phyloP scores from a whole-genome alignment of 768 basidiomycete genomes.

The Chalciporus chontae region DNA sequence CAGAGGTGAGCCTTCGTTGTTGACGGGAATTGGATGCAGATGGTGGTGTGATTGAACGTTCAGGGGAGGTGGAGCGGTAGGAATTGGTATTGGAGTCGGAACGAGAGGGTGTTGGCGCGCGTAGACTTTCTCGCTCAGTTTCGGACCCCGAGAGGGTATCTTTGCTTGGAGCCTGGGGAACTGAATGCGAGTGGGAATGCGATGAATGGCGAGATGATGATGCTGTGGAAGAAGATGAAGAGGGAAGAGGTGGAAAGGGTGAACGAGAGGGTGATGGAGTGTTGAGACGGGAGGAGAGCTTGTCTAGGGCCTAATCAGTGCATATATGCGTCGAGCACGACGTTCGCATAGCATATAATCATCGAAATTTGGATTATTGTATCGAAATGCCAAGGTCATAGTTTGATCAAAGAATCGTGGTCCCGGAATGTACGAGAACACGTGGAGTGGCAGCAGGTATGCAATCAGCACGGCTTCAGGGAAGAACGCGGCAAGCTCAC shows the following conservation, averaged over 20 bases:
- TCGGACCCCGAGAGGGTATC: constrained; percentile 69
- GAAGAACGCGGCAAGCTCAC: constrained; percentile 40
- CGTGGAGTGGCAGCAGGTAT: constrained; percentile 29
- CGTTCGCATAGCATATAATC: constrained; percentile 20
- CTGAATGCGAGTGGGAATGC: constrained; percentile 28
- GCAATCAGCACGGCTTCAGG: constrained; percentile 22
- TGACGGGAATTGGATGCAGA: constrained; percentile 19
- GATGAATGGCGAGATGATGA: constrained; percentile 36
- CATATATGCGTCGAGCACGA: constrained; percentile 1
- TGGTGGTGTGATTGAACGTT: constrained; percentile 37
- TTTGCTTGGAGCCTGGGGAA: constrained; percentile 25
- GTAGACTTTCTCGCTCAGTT: constrained; percentile 67
- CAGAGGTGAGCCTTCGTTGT: constrained; percentile 46
- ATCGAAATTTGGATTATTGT: constrained; percentile 2
- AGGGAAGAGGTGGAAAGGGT: constrained; percentile 29
- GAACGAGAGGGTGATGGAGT: constrained; percentile 54
- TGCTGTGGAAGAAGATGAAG: constrained; percentile 35
- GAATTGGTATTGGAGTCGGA: constrained; percentile 28
- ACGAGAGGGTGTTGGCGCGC: constrained; percentile 31
- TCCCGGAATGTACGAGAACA: constrained; percentile 24
- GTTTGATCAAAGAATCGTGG: background rate
- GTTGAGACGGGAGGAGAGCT: constrained; percentile 57
- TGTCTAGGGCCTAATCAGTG: constrained; percentile 55
- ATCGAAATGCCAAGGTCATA: constrained; percentile 7
- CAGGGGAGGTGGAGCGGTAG: constrained; percentile 38